These are phyloP conservation scores for Bruguiera gymnorhiza DNA, from an alignment of 345 rosid species.

Conservation along the genomic window DNA sequence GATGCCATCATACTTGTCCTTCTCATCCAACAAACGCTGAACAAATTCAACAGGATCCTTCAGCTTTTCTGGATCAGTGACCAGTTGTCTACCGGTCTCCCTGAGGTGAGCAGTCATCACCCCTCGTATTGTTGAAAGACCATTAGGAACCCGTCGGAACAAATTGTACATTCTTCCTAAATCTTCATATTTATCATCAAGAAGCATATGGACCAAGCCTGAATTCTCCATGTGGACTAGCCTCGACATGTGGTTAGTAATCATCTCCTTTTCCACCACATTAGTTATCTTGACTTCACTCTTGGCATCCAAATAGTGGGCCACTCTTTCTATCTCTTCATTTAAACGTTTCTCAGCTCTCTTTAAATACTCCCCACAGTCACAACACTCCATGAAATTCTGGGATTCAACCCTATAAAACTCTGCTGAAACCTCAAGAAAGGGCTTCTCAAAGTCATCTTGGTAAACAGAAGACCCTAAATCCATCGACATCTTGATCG, in stretches of 20 bases:
- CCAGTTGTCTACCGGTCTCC: slow-evolving; percentile 89
- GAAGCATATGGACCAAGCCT: slow-evolving; percentile 88
- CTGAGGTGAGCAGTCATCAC: slow-evolving; percentile 93
- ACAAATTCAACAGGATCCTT: slow-evolving; percentile 97
- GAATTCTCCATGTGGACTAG: slow-evolving; percentile 98
- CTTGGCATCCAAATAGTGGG: slow-evolving; percentile 81
- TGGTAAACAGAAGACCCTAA: slow-evolving; percentile 89
- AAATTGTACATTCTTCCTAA: slow-evolving; percentile 87
- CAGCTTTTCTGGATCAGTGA: slow-evolving; percentile 84
- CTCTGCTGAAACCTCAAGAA: slow-evolving; percentile 86
- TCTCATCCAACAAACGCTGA: slow-evolving; percentile 85
- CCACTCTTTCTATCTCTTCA: slow-evolving; percentile 95
- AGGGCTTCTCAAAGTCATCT: slow-evolving; percentile 92
- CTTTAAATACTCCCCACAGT: slow-evolving; percentile 92
- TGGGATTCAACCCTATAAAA: slow-evolving; percentile 89
- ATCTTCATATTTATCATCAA: slow-evolving; percentile 87
- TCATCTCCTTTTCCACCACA: slow-evolving; percentile 98
- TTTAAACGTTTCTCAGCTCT: slow-evolving; percentile 87
- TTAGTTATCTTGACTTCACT: slow-evolving; percentile 87
- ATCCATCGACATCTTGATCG: slow-evolving; percentile 91
- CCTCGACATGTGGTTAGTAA: slow-evolving; percentile 93
- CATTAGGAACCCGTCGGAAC: slow-evolving; percentile 75
- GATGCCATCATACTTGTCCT: slow-evolving; percentile 76
- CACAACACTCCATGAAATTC: slow-evolving; percentile 81
- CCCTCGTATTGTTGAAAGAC: slow-evolving; percentile 67